Base-by-base conservation (phyloP, 495 filamentous ascomycete genomes). In the Achaetomiella virescens region DNA sequence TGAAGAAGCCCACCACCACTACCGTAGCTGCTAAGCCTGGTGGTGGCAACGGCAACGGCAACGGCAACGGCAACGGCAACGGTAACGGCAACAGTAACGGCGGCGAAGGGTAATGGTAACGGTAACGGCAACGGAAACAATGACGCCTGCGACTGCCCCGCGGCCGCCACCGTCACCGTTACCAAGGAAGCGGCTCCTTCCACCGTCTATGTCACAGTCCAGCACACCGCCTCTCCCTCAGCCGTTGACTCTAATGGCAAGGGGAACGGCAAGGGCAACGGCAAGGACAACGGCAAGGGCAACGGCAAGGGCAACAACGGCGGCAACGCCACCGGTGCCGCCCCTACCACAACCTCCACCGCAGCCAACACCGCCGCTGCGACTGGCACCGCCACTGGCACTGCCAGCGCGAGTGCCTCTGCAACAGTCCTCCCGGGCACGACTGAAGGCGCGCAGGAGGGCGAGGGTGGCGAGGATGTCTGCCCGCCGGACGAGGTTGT, bases 151-250 rank as follows among this genome's bases (percentile, higher is more conserved):
- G 9, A 31, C 27, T 31, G 27, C 27, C 27, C 27, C 27, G 27
- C 27, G 5, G 27, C 27, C 5, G 27, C 27, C 52, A 51, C 59
- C 31, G 66, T 54, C 27, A 55, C 52, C 43, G 64, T 72, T 44
- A 75, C 77, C 31, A 31, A 45, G 20, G 60, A 61, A 40, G 63
- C 71, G 33, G 58, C 64, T 21, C 67, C 63, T 37, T 54, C 63
- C 15, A 74, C 71, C 35, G 62, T 75, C 52, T 74, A 72, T 64
- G 57, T 76, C 46, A 76, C 72, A 12, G 63, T 67, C 18, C 54
- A 60, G 10, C 25, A 21, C 3, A 12, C 12, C 35, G 21, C 43
- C 20, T 35, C 27, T 31, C 5, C 27, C 27, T 40, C 29, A 18
- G 29, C 11, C 40, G 29, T 50, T 57, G 59, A 31, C 27, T 31